Conservation (phyloP, 2,329 filamentous ascomycete genomes). For the Trichophyton mentagrophytes region DNA sequence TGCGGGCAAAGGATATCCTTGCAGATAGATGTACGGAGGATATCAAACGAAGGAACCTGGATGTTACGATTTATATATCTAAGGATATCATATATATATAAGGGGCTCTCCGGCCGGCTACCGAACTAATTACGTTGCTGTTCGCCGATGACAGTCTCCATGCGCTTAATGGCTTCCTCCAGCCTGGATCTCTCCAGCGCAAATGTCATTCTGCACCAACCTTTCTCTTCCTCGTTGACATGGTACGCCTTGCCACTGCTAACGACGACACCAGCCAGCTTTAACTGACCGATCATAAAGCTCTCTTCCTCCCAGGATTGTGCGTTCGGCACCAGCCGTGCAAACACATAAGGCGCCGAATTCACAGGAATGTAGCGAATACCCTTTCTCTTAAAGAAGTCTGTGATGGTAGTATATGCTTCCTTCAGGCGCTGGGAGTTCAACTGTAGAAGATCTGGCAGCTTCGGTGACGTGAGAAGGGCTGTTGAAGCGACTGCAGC, state of each 20-base stretch:
- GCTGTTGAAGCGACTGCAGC: not conserved
- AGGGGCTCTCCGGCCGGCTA: not conserved
- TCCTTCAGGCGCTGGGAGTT: not conserved
- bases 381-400: not conserved
- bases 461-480: not conserved
- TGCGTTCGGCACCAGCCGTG: not conserved
- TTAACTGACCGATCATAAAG: not conserved
- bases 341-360: not conserved
- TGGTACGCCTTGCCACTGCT: slow-evolving; percentile 1
- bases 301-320: not conserved
- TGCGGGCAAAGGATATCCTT: not conserved
- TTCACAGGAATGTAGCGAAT: slow-evolving; percentile 3
- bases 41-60: not conserved
- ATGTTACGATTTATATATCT: not conserved
- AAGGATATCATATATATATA: not conserved
- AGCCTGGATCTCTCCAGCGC: not conserved
- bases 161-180: not conserved
- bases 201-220: not conserved
- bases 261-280: not conserved
- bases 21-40: not conserved
- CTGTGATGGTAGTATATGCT: not conserved
- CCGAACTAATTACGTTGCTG: not conserved
- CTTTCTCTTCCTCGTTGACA: not conserved
- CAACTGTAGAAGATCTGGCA: not conserved
- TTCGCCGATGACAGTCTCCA: not conserved